Evolutionary conservation across 768 basidiomycete species (phyloP), one percentile per base, ranked within the genome.

Genomic region (Hypholoma fasciculare): DNA sequence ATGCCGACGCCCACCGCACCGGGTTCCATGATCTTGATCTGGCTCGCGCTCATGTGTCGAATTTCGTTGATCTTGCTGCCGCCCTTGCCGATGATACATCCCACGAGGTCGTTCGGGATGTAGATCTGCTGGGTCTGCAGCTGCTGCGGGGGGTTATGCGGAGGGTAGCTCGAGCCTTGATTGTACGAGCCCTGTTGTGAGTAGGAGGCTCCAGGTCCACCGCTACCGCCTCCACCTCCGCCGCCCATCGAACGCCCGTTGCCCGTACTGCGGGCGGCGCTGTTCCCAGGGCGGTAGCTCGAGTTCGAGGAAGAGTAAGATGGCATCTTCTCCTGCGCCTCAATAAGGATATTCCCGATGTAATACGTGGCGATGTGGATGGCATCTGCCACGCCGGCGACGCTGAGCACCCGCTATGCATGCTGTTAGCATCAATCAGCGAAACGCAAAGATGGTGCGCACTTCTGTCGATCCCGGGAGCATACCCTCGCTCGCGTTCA

Each of bases 341-440:
- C 94, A 64, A 96, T 90, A 54, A 99, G 87, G 67, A 98, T 97
- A 63, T 95, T 98, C 55, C 97, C 97, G 61, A 99, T 96, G 72
- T 99, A 98, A 76, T 98, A 99, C 3, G 96, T 98, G 40, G 97
- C 97, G 61, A 99, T 99, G 72, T 99, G 97, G 57, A 99, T 95
- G 30, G 97, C 97, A 71, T 99, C 97, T 19, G 97, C 97, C 51
- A 99, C 97, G 38, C 97, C 97, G 20, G 96, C 94, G 38, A 98
- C 96, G 64, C 95, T 97, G 52, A 99, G 83, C 23, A 99, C 95
- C 57, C 97, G 93, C 96, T 98, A 54, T 60, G 61, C 16, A 13
- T 39, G 62, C 51, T 59, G 65, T 55, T 57, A 51, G 58, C 49
- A 51, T 36, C 57, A 23, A 39, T 46, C 8, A 48, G 65, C 64